A percentile compares a stretch with the other conserved stretches of the same genome.
These are phyloP conservation scores for Pythium coloratum DNA, from an alignment of 352 stramenopile genomes.

Conservation along the genomic window DNA sequence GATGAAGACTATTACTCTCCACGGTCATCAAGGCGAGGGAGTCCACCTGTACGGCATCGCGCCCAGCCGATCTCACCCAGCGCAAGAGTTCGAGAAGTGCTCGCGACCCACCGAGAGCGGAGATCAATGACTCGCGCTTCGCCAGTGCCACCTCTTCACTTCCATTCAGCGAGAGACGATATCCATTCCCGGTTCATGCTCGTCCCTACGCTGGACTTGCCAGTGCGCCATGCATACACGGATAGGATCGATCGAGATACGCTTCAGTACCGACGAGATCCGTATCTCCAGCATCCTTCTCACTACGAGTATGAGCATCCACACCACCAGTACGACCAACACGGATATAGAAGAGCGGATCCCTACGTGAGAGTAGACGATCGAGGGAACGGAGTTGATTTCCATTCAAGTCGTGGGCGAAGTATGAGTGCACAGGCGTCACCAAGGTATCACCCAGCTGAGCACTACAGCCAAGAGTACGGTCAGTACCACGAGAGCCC, in stretches of 20 bases:
- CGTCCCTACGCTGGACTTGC: slow-evolving; percentile 12
- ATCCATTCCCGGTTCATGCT: slow-evolving; percentile 23
- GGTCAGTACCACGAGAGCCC: slow-evolving; percentile 11
- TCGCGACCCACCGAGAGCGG: slow-evolving; percentile 36
- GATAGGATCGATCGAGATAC: slow-evolving; percentile 40
- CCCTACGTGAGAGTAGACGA: slow-evolving; percentile 5
- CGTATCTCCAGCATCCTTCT: slow-evolving; percentile 1
- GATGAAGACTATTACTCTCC: slow-evolving; percentile 18
- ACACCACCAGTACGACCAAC: slow-evolving; percentile 6
- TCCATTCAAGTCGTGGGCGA: not conserved
- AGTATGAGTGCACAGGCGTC: slow-evolving; percentile 16
- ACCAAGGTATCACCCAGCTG: slow-evolving; percentile 1
- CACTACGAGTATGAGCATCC: slow-evolving; percentile 3
- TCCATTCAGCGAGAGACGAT: slow-evolving; percentile 42
- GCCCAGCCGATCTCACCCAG: slow-evolving; percentile 46
- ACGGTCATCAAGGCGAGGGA: slow-evolving; percentile 24
- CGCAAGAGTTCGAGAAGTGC: slow-evolving; percentile 51
- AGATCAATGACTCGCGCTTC: slow-evolving; percentile 8
- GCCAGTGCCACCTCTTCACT: slow-evolving; percentile 17
- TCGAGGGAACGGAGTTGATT: slow-evolving; percentile 6
- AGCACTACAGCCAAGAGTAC: slow-evolving; percentile 1
- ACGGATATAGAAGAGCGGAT: not conserved
- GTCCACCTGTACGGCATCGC: not conserved
- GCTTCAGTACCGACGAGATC: slow-evolving; percentile 15
- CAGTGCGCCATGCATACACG: slow-evolving; percentile 31